Evolutionary conservation across 129 eudicot genomes (phyloP).

Genomic region (Helianthus annuus): HanXRQr2.0-SUNRISE NC_035440.2:37062399-37062898

Average conservation of each 20-base stretch:
- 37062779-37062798: slow-evolving; percentile 37
- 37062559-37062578: slow-evolving; percentile 69
- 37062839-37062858: slow-evolving; percentile 18
- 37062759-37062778: slow-evolving; percentile 50
- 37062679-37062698: slow-evolving; percentile 44
- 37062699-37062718: slow-evolving; percentile 66
- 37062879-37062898: slow-evolving; percentile 16
- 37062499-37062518: slow-evolving; percentile 40
- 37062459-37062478: slow-evolving; percentile 64
- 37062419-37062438: slow-evolving; percentile 58
- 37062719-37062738: slow-evolving; percentile 75
- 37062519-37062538: slow-evolving; percentile 47
- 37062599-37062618: slow-evolving; percentile 72
- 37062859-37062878: slow-evolving; percentile 10
- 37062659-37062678: slow-evolving; percentile 42
- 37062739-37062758: slow-evolving; percentile 49
- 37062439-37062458: slow-evolving; percentile 33
- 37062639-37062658: slow-evolving; percentile 70
- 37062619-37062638: slow-evolving; percentile 78
- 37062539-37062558: slow-evolving; percentile 57
- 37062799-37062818: slow-evolving; percentile 33
- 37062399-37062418: slow-evolving; percentile 88
- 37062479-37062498: slow-evolving; percentile 52
- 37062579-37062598: slow-evolving; percentile 85
- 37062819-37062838: slow-evolving; percentile 29